A percentile compares a stretch with the other conserved stretches of the same genome.
Evolutionary conservation across 495 filamentous ascomycete genomes (phyloP).

Genomic region (Melanomma pulvis-pyrius): DNA sequence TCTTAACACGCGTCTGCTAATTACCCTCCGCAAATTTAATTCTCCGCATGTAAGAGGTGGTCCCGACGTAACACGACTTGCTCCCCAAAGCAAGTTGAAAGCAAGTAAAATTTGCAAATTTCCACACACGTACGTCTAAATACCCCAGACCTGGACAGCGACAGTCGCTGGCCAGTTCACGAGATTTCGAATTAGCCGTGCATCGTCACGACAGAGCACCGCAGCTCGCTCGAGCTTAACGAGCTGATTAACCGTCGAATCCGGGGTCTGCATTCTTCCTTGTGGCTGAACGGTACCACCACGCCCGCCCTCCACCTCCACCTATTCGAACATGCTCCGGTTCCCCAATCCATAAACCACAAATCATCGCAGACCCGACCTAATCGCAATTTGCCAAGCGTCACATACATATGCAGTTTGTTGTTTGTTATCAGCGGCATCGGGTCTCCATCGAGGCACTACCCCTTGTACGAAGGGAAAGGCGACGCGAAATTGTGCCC

Average conservation of each 20-base stretch:
- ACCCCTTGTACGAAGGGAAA: too few species aligned
- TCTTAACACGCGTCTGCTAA: background rate
- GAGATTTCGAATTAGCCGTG: slow-evolving; percentile 15
- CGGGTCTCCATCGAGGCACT: too few species aligned
- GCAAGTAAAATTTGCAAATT: background rate
- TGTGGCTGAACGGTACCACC: slow-evolving; percentile 10
- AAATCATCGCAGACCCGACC: background rate
- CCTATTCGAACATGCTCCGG: background rate
- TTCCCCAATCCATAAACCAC: background rate
- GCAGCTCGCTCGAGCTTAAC: background rate
- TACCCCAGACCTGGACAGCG: too few species aligned
- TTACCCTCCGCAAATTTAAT: slow-evolving; percentile 6
- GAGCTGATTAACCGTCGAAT: slow-evolving; percentile 6
- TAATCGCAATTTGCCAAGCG: background rate
- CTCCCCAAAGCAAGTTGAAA: too few species aligned
- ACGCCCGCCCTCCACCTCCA: background rate
- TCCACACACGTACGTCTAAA: background rate
- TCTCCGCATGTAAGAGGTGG: slow-evolving; percentile 1
- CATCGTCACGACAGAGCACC: slow-evolving; percentile 10
- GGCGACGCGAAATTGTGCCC: background rate
- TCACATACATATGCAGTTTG: background rate
- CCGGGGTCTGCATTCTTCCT: slow-evolving; percentile 14
- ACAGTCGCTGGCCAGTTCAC: background rate
- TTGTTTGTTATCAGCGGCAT: background rate
- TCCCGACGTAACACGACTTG: background rate